Conservation (phyloP, 2,329 filamentous ascomycete genomes). For the Sclerotinia borealis region DNA sequence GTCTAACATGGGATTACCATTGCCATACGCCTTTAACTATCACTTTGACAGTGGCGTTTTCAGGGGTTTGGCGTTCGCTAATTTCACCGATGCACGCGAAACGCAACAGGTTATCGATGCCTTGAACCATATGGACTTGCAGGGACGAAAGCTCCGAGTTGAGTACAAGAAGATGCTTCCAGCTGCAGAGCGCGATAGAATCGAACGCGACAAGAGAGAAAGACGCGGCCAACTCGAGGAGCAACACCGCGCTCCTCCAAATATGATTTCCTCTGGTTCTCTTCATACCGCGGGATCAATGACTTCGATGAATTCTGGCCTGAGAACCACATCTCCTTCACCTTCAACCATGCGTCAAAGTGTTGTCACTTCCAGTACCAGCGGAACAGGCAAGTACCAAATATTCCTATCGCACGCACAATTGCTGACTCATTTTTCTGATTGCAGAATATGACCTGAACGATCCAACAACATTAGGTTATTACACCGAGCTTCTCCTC, state of each 20-base stretch:
- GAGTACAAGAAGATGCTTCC: constrained; percentile 99
- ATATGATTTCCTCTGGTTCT: constrained; percentile 36
- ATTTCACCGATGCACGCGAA: constrained; percentile 93
- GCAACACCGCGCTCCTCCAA: constrained; percentile 66
- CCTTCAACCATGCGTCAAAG: constrained; percentile 29
- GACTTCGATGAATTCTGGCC: constrained; percentile 60
- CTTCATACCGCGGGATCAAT: constrained; percentile 83
- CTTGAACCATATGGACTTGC: constrained; percentile 93
- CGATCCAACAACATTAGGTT: constrained; percentile 77
- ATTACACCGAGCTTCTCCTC: constrained; percentile 82
- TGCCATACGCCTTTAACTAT: constrained; percentile 98
- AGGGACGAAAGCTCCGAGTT: constrained; percentile 87
- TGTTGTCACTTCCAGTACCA: constrained; percentile 8
- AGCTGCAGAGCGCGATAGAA: constrained; percentile 86
- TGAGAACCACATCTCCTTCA: constrained; percentile 36
- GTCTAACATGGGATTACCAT: constrained; percentile 86
- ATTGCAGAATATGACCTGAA: constrained; percentile 71
- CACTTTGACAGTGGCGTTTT: constrained; percentile 99
- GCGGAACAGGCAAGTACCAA: constrained; percentile 16
- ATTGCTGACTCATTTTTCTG: constrained; percentile 7
- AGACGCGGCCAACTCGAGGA: constrained; percentile 93
- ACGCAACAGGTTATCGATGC: constrained; percentile 86
- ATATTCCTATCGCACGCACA: background rate
- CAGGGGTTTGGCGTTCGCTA: constrained; percentile 90
- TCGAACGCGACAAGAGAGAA: constrained; percentile 95